Conservation (phyloP, 1,139 yeast species). For the Yamadazyma blattariae region DNA sequence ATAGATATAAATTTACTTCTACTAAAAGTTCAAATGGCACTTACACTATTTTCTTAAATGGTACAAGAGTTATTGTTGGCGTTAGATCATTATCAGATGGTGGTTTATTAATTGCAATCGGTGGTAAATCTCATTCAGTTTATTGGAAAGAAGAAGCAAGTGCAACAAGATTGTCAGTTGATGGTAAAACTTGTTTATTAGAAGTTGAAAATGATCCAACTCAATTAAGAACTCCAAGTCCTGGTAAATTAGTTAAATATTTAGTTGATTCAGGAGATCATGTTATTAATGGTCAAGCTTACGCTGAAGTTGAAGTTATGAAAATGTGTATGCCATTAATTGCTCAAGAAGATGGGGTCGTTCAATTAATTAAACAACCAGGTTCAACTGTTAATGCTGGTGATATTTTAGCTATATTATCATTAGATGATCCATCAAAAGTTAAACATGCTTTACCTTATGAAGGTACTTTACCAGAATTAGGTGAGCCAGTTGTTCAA, state of each 20-base stretch:
- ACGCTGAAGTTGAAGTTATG: conserved; percentile 99
- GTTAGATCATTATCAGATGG: conserved; percentile 90
- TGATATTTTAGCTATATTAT: conserved; percentile 90
- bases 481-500: conserved; percentile 76
- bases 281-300: conserved; percentile 86
- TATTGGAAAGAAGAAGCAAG: conserved; percentile 98
- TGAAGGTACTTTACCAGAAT: conserved; percentile 89
- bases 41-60: conserved; percentile 88
- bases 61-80: conserved; percentile 85
- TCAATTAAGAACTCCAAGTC: conserved; percentile 96
- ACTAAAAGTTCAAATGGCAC: conserved; percentile 85
- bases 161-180: conserved; percentile 94
- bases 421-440: conserved; percentile 94
- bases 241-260: conserved; percentile 94
- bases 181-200: conserved; percentile 87
- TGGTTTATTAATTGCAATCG: conserved; percentile 82
- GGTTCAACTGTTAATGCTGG: conserved; percentile 96
- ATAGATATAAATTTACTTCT: conserved; percentile 90
- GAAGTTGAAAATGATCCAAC: conserved; percentile 98
- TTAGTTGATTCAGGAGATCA: conserved; percentile 96
- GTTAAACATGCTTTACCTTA: conserved; percentile 96
- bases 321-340: conserved; percentile 94
- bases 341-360: conserved; percentile 90
- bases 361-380: conserved; percentile 95
- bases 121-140: conserved; percentile 90